These are phyloP conservation scores for Backusella tarrabulga DNA, from an alignment of 192 early-diverging fungal genomes.

Conservation along the genomic window DNA sequence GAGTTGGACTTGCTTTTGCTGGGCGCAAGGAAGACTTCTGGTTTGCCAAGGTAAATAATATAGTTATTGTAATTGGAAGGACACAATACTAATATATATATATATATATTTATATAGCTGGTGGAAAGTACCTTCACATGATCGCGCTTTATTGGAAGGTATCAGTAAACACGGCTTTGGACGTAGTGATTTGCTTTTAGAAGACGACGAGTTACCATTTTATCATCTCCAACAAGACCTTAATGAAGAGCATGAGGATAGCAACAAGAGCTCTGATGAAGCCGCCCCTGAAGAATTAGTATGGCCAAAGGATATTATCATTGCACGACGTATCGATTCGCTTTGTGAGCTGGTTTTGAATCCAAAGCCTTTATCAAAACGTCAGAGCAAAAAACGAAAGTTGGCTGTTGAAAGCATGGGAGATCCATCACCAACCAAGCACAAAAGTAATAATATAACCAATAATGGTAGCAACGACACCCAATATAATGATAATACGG, in stretches of 20 bases:
- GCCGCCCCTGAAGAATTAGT: constrained; percentile 29
- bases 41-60: constrained; percentile 42
- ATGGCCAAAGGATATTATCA: constrained; percentile 55
- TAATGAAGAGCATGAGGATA: background rate
- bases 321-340: constrained; percentile 51
- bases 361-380: constrained; percentile 48
- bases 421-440: background rate
- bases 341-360: constrained; percentile 50
- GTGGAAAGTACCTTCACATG: constrained; percentile 71
- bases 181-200: constrained; percentile 65
- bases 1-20: constrained; percentile 46
- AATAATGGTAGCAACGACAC: background rate
- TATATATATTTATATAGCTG: constrained; percentile 42
- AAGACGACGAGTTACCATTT: constrained; percentile 56
- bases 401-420: background rate
- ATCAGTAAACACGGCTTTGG: constrained; percentile 70
- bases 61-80: background rate
- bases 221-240: constrained; percentile 37
- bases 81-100: too few species aligned
- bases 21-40: constrained; percentile 47
- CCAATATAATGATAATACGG: background rate
- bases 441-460: background rate
- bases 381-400: constrained; percentile 29
- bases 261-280: constrained; percentile 3
- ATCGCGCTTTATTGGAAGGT: constrained; percentile 64